phyloP scores from a whole-genome alignment of 768 basidiomycete species.

The Boletus insuetus region DNA sequence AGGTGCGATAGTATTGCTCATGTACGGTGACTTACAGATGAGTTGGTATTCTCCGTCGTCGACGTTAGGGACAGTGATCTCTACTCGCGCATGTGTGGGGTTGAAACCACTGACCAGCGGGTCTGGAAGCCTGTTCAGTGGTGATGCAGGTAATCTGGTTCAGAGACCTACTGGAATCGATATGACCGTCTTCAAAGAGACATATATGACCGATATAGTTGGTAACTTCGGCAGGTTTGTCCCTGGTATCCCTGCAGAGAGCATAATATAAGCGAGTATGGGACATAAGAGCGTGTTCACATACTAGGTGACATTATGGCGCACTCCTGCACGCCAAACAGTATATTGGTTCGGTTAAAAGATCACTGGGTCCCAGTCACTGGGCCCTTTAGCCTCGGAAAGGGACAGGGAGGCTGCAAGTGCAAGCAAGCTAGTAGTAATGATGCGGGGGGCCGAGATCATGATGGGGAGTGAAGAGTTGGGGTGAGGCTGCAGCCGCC shows the following conservation, averaged over 20 bases:
- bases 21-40: constrained; percentile 23
- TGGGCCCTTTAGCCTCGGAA: constrained; percentile 4
- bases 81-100: constrained; percentile 26
- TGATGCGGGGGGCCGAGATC: neutral
- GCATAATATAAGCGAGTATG: neutral
- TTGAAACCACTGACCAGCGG: constrained; percentile 27
- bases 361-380: constrained; percentile 30
- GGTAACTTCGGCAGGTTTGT: constrained; percentile 32
- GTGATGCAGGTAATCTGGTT: neutral
- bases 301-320: constrained; percentile 26
- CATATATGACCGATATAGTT: constrained; percentile 28
- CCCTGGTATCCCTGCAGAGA: constrained; percentile 29
- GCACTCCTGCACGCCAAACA: neutral
- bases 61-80: constrained; percentile 31
- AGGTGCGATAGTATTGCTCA: neutral
- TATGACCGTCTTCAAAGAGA: constrained; percentile 23
- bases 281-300: neutral
- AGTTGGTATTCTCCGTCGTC: constrained; percentile 31
- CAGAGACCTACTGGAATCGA: constrained; percentile 24
- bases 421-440: constrained; percentile 2
- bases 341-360: constrained; percentile 10
- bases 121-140: constrained; percentile 17
- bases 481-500: neutral
- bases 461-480: neutral
- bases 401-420: constrained; percentile 11